Evolutionary conservation across 148 eudicot species (phyloP), one percentile per base, ranked within the genome.

Genomic region (Polygonum aviculare): DNA sequence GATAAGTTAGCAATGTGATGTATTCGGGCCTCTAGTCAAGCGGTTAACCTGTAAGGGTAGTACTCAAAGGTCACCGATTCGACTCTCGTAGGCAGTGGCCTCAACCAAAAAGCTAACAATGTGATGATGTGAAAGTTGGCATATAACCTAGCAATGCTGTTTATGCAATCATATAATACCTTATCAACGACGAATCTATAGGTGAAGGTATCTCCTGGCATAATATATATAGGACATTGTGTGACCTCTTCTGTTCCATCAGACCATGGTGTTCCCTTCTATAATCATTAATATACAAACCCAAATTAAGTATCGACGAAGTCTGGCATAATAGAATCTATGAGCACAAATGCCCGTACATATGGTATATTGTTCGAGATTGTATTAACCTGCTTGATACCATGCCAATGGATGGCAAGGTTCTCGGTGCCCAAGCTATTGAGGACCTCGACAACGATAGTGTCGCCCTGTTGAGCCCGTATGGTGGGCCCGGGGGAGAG

Each of bases 331-430:
- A 0, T 5, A 3, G 5, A 6, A 0, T 4, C n/a, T 40, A 40
- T 3, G 4, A 40, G 44, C 44, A 8, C 44, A 3, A 6, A 3
- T 40, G 44, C 44, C 5, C 4, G 7, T 40, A 38, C 40, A n/a
- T n/a, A n/a, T n/a, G n/a, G 44, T 41, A 41, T 41, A 5, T 41
- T 41, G 38, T 38, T 71, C 50, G 22, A 35, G 5, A 41, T 15
- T n/a, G n/a, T n/a, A n/a, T 12, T 33, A 51, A 92, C 94, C 93
- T 90, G 97, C 59, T 90, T 81, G n/a, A 93, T 93, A 22, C 98
- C 98, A 72, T 94, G 98, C 98, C 97, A 94, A 36, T 94, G 98
- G 35, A 94, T 82, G 5, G 97, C 88, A 44, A 89, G 87, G 79
- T 87, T 88, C 74, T 94, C 98, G 7, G 95, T 91, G 1, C 86